Evolutionary conservation across 768 basidiomycete genomes (phyloP).

Genomic region (Mycena polygramma): DNA sequence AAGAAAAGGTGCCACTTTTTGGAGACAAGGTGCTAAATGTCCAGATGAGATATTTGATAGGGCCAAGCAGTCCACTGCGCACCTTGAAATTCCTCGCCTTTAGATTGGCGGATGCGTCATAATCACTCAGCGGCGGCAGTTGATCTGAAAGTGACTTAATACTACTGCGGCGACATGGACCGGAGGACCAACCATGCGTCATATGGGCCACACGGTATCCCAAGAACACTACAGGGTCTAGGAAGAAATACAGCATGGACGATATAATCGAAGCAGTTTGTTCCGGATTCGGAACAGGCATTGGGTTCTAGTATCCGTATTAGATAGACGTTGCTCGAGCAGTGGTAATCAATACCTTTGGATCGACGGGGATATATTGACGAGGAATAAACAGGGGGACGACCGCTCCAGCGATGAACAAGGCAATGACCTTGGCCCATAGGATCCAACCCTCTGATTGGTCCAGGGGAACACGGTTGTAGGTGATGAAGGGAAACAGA

Average conservation of each 20-base stretch:
- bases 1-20: slow-evolving; percentile 50
- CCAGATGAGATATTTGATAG: slow-evolving; percentile 16
- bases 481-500: slow-evolving; percentile 71
- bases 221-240: slow-evolving; percentile 64
- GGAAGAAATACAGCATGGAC: slow-evolving; percentile 61
- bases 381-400: slow-evolving; percentile 71
- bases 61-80: slow-evolving; percentile 28
- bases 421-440: slow-evolving; percentile 66
- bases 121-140: slow-evolving; percentile 74
- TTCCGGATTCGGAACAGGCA: slow-evolving; percentile 55
- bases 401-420: slow-evolving; percentile 58
- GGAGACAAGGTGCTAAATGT: slow-evolving; percentile 23
- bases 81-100: slow-evolving; percentile 50
- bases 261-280: slow-evolving; percentile 65
- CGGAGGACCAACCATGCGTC: slow-evolving; percentile 38
- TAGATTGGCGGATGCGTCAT: slow-evolving; percentile 54
- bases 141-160: slow-evolving; percentile 50
- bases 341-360: slow-evolving; percentile 46
- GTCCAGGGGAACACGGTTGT: slow-evolving; percentile 64
- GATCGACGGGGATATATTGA: slow-evolving; percentile 70
- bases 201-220: slow-evolving; percentile 61
- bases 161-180: background rate
- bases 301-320: slow-evolving; percentile 46
- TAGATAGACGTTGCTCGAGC: background rate
- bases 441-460: slow-evolving; percentile 59